These are phyloP conservation scores for Cerioporus squamosus DNA, from an alignment of 1,284 basidiomycete genomes.

Conservation along the genomic window DNA sequence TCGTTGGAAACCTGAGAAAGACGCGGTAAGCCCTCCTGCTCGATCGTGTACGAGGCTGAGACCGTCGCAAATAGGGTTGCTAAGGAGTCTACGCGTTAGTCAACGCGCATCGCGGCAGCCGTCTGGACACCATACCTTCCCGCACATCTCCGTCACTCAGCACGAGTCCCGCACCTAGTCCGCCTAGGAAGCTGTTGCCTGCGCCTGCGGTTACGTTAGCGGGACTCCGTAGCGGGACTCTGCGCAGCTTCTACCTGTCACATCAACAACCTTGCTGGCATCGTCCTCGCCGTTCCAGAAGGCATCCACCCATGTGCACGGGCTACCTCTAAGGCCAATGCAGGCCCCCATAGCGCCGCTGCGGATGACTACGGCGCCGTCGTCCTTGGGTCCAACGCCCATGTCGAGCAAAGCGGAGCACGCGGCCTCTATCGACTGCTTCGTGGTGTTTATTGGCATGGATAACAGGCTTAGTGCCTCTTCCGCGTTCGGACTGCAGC, in stretches of 20 bases:
- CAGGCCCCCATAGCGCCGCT: conserved; percentile 81
- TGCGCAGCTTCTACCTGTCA: conserved; percentile 62
- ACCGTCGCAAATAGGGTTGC: conserved; percentile 76
- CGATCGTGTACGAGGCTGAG: conserved; percentile 83
- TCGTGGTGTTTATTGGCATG: conserved; percentile 51
- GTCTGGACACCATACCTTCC: conserved; percentile 53
- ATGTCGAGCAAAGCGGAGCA: conserved; percentile 59
- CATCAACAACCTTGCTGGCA: conserved; percentile 69
- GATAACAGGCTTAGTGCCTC: conserved; percentile 73
- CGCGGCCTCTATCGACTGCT: conserved; percentile 61
- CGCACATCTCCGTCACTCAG: conserved; percentile 61
- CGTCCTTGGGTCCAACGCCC: conserved; percentile 53
- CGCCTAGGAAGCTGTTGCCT: conserved; percentile 88
- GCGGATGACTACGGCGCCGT: conserved; percentile 73
- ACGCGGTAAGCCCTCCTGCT: conserved; percentile 78
- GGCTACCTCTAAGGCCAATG: conserved; percentile 40
- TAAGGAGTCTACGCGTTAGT: conserved; percentile 35
- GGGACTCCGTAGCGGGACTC: not conserved
- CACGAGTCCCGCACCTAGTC: conserved; percentile 75
- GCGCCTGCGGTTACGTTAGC: conserved; percentile 55
- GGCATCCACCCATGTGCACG: conserved; percentile 72
- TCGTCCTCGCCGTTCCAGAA: conserved; percentile 62
- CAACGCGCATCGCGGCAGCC: not conserved
- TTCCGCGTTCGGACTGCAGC: conserved; percentile 75
- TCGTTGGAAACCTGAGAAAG: conserved; percentile 32